Evolutionary conservation across 1,284 basidiomycete species (phyloP), one percentile per base, ranked within the genome.

Genomic region (Sphaerobolus stellatus): DNA sequence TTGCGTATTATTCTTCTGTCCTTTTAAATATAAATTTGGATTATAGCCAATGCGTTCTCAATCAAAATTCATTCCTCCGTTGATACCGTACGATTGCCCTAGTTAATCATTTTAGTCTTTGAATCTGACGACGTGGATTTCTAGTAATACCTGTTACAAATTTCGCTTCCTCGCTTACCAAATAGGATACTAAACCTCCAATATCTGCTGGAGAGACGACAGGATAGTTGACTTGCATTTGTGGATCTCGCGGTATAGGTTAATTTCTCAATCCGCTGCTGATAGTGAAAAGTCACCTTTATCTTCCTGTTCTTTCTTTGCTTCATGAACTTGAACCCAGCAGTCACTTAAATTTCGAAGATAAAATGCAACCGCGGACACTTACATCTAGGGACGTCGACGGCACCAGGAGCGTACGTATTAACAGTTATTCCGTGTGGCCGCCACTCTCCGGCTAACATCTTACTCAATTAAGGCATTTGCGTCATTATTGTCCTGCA

Each of bases 341-440:
- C 4, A n/a, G 41, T 29, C 14, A 18, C 22, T 14, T 43, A 11
- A 43, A 18, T 27, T 24, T 43, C 36, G 22, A 5, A 3, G 36
- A 5, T 20, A n/a, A 28, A 34, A 22, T 28, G 20, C 18, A 36
- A 20, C 0, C 8, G 20, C 13, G n/a, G 11, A 22, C 27, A 56
- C 46, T 60, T 58, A 66, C 66, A 64, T 34, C 55, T 25, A 5
- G 59, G 53, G 11, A 63, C 65, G 38, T 61, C 58, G 25, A 66
- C 61, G 3, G 61, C 54, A 8, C 60, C 57, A 3, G 66, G 66
- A 36, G 64, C 65, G 52, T 68, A 67, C 27, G 64, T 59, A 50
- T 67, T 68, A 29, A 63, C 63, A 11, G 64, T 68, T 53, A 67
- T 66, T n/a, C 62, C 62, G 52, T 53, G 45, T 33, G 43, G 31